These are phyloP conservation scores for Debaryomyces fabryi DNA, from an alignment of 1,139 yeast genomes.

Conservation along the genomic window DNA sequence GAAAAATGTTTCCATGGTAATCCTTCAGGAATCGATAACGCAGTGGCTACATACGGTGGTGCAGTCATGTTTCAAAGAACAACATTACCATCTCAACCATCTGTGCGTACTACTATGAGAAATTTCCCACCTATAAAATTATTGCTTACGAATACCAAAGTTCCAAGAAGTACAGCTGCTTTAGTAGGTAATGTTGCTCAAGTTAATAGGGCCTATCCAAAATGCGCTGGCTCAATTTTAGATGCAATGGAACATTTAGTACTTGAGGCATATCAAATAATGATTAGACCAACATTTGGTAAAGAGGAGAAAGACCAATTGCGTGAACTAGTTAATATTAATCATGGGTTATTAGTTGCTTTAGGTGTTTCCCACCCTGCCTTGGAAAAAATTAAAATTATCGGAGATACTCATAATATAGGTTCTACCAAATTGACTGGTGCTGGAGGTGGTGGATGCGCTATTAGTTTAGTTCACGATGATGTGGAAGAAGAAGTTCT, in stretches of 20 bases:
- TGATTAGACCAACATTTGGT: slow-evolving; percentile 56
- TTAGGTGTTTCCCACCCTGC: slow-evolving; percentile 93
- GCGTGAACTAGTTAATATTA: slow-evolving; percentile 71
- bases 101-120: slow-evolving; percentile 65
- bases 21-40: slow-evolving; percentile 96
- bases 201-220: slow-evolving; percentile 55
- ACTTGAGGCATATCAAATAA: slow-evolving; percentile 64
- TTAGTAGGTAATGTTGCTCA: slow-evolving; percentile 78
- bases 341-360: slow-evolving; percentile 85
- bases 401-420: slow-evolving; percentile 60
- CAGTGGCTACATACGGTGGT: slow-evolving; percentile 95
- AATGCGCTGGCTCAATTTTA: slow-evolving; percentile 58
- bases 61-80: slow-evolving; percentile 86
- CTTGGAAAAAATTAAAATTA: slow-evolving; percentile 68
- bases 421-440: slow-evolving; percentile 97
- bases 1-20: slow-evolving; percentile 96
- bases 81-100: slow-evolving; percentile 53
- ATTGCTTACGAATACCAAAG: slow-evolving; percentile 79
- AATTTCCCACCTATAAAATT: slow-evolving; percentile 76
- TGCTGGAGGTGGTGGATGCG: slow-evolving; percentile 99
- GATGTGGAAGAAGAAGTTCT: slow-evolving; percentile 35
- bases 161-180: slow-evolving; percentile 85
- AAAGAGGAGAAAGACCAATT: slow-evolving; percentile 48
- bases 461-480: slow-evolving; percentile 76
- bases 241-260: slow-evolving; percentile 73